Evolutionary conservation across 805 yeast genomes (phyloP), one percentile per base, ranked within the genome.

Genomic region (Ogataea nitratoaversa): DNA sequence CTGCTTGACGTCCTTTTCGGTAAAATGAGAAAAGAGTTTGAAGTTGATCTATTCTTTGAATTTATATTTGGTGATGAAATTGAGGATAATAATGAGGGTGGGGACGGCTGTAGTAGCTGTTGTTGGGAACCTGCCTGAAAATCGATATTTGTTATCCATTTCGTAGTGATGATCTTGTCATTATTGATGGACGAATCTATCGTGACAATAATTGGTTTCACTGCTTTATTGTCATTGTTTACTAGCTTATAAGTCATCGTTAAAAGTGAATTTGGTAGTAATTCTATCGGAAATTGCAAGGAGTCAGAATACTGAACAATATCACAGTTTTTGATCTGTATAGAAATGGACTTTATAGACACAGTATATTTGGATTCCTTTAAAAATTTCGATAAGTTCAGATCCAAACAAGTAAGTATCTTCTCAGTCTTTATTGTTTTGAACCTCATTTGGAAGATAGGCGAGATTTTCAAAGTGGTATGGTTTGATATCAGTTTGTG

Each of bases 141-240:
- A 41, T 60, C 70, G 8, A 68, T 58, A 23, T 57, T 57, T 3
- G 72, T 66, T 5, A 57, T 54, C 72, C 72, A 68, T 27, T 53
- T 55, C 2, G 71, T 66, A 5, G 43, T 43, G 12, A 63, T 48
- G 11, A 14, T 29, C 6, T 29, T 29, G 9, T 20, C 18, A 7
- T 48, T 31, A 17, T 48, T 43, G 4, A 59, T 38, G 2, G 37
- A 43, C 8, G 60, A 48, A 14, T 41, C 36, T 3, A 59, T 54
- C 1, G 45, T 43, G 7, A 58, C 58, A 3, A 43, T 35, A 2
- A 57, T 51, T 5, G 62, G 60, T 38, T 61, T 59, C 14, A 54
- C 37, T 36, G 50, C 35, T 20, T 53, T 48, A 30, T 42, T 46
- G 28, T 60, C 64, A 28, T 53, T 57, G 36, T 48, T 60, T 14